These are phyloP conservation scores for Rhizopus arrhizus DNA, from an alignment of 371 early-diverging fungal species.

Conservation along the genomic window DNA sequence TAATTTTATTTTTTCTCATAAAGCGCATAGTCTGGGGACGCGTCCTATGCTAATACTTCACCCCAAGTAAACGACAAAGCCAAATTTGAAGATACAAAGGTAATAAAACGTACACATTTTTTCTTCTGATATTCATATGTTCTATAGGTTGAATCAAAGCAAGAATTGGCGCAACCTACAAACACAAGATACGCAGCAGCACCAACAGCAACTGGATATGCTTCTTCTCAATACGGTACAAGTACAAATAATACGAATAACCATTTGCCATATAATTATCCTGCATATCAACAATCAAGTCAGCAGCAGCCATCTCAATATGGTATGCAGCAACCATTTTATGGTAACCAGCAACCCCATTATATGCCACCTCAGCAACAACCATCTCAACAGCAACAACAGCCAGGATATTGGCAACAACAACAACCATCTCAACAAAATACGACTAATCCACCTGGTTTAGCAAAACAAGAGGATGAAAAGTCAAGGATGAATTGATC, in stretches of 20 bases:
- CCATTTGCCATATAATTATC: constrained; percentile 14
- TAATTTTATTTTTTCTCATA: background rate
- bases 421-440: background rate
- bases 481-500: background rate
- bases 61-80: constrained; percentile 24
- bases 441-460: background rate
- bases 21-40: constrained; percentile 24
- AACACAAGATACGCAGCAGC: constrained; percentile 6
- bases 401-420: constrained; percentile 40
- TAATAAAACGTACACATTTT: constrained; percentile 3
- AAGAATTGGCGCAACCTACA: constrained; percentile 7
- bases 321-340: constrained; percentile 41
- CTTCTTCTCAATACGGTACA: constrained; percentile 15
- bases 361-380: constrained; percentile 40
- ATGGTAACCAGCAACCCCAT: constrained; percentile 41
- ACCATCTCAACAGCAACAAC: constrained; percentile 28
- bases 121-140: background rate
- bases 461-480: constrained; percentile 1
- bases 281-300: constrained; percentile 29
- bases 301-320: constrained; percentile 32
- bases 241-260: constrained; percentile 7
- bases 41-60: constrained; percentile 27
- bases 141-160: constrained; percentile 19
- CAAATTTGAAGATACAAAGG: constrained; percentile 25
- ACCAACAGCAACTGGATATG: constrained; percentile 16